A percentile compares a stretch with the other conserved stretches of the same genome.
Conservation (phyloP, 495 filamentous ascomycete species). For the Tuber magnatum region DNA sequence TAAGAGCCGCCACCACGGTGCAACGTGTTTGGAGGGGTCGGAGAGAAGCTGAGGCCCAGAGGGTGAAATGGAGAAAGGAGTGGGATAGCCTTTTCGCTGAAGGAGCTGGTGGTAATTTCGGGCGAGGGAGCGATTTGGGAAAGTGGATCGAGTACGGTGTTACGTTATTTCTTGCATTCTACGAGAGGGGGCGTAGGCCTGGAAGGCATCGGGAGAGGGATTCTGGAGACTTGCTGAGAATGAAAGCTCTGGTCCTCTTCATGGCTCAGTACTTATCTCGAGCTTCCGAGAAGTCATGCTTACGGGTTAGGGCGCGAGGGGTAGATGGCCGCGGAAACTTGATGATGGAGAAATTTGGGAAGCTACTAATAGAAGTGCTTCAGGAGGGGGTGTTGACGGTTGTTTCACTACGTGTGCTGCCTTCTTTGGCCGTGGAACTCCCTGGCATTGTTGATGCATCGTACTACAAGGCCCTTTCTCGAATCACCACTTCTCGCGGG, state of each 20-base stretch:
- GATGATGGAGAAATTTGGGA: slow-evolving; percentile 16
- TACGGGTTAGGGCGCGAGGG: slow-evolving; percentile 5
- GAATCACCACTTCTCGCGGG: slow-evolving; percentile 29
- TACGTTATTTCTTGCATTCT: slow-evolving; percentile 40
- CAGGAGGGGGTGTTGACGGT: slow-evolving; percentile 16
- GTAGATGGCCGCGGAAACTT: slow-evolving; percentile 6
- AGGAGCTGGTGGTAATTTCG: slow-evolving; percentile 10
- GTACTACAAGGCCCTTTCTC: slow-evolving; percentile 38
- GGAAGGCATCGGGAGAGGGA: slow-evolving; percentile 17
- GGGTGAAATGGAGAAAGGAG: slow-evolving; percentile 53
- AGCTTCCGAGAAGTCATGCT: not conserved
- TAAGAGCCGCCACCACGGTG: slow-evolving; percentile 65
- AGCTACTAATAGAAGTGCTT: slow-evolving; percentile 24
- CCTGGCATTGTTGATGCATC: slow-evolving; percentile 39
- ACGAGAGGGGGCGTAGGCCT: slow-evolving; percentile 14
- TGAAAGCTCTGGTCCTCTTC: slow-evolving; percentile 19
- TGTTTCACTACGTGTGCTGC: slow-evolving; percentile 18
- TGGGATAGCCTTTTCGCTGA: slow-evolving; percentile 53
- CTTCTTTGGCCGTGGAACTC: slow-evolving; percentile 17
- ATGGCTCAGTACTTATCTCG: slow-evolving; percentile 5
- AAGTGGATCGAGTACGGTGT: slow-evolving; percentile 15
- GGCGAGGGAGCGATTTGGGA: slow-evolving; percentile 26
- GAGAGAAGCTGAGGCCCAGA: slow-evolving; percentile 54
- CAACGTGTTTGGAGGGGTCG: slow-evolving; percentile 83
- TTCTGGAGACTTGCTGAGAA: slow-evolving; percentile 26